A percentile compares a stretch with the other conserved stretches of the same genome.
phyloP scores from a whole-genome alignment of 371 early-diverging fungal species.

The Lichtheimia ramosa region DNA sequence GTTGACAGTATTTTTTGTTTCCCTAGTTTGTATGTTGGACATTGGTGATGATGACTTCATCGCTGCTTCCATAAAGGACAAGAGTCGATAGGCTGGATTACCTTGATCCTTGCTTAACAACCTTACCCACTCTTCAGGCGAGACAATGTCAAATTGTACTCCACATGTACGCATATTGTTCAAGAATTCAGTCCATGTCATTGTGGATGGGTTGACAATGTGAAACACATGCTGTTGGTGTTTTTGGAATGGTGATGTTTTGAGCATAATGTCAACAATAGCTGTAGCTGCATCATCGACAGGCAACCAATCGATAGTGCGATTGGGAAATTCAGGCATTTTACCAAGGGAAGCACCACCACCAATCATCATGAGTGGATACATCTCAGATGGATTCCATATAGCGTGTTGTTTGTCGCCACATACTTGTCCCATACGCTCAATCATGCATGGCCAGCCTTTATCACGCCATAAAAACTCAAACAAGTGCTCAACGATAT shows the following conservation, averaged over 20 bases:
- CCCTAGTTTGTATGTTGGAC: background rate
- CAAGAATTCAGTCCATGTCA: slow-evolving; percentile 24
- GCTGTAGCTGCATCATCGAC: slow-evolving; percentile 30
- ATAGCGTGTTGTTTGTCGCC: slow-evolving; percentile 39
- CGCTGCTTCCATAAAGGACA: slow-evolving; percentile 22
- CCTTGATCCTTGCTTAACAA: slow-evolving; percentile 23
- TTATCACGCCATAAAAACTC: slow-evolving; percentile 26
- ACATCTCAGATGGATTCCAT: slow-evolving; percentile 47
- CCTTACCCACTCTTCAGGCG: slow-evolving; percentile 27
- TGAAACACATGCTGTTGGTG: slow-evolving; percentile 22
- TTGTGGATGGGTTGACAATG: slow-evolving; percentile 33
- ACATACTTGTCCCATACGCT: slow-evolving; percentile 45
- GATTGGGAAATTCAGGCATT: slow-evolving; percentile 8
- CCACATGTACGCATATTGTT: slow-evolving; percentile 20
- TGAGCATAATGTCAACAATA: slow-evolving; percentile 32
- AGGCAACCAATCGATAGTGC: slow-evolving; percentile 35
- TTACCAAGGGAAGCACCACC: slow-evolving; percentile 28
- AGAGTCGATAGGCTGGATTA: slow-evolving; percentile 34
- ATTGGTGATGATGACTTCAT: background rate
- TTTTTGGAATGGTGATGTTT: slow-evolving; percentile 10
- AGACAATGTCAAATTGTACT: slow-evolving; percentile 29
- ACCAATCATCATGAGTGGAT: slow-evolving; percentile 35
- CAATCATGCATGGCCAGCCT: slow-evolving; percentile 31
- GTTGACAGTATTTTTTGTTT: slow-evolving; percentile 2
- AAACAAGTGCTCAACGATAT: slow-evolving; percentile 37